Evolutionary conservation across 139 green algal species (phyloP), one percentile per base, ranked within the genome.

Genomic region (Volvox reticuliferus): DNA sequence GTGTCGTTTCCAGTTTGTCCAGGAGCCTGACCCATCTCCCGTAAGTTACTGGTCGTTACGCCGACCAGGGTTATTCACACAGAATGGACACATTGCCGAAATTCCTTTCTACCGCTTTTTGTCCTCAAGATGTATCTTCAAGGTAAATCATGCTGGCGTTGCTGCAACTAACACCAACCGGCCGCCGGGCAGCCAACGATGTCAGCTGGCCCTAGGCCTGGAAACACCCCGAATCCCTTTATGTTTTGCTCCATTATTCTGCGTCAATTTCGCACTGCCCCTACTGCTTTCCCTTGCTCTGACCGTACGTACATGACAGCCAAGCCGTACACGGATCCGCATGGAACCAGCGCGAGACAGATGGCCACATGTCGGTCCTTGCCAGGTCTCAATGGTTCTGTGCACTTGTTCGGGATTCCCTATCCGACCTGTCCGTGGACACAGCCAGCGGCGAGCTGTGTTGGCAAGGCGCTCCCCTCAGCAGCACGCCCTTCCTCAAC

Each of bases 341-440:
- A 12, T 55, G 75, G 30, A 55, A 65, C 78, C 79, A 37, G 14
- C 83, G 83, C 36, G 67, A 89, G 14, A 16, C n/a, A 1, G 83
- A 80, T 30, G 0, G 18, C 36, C 85, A 89, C 37, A 44, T 90
- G 12, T 30, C 73, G 14, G 71, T 90, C 16, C 86, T 90, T 12
- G 63, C 86, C 30, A 18, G 9, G 35, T 63, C 50, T 1, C 55
- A 73, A n/a, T 83, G 86, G 73, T 90, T 90, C 69, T 55, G 71
- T 44, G 28, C 18, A 2, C 50, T 90, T 32, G 73, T 90, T 2
- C 30, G 17, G 0, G 30, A 62, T 0, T 28, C 50, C 12, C 26
- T 90, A 21, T 44, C 86, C 2, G 2, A 81, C 6, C 32, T 84
- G 0, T 19, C 24, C n/a, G 14, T 62, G 13, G 9, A 36, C 50